phyloP scores from a whole-genome alignment of 2,329 filamentous ascomycete species.

The Fonsecaea erecta region DNA sequence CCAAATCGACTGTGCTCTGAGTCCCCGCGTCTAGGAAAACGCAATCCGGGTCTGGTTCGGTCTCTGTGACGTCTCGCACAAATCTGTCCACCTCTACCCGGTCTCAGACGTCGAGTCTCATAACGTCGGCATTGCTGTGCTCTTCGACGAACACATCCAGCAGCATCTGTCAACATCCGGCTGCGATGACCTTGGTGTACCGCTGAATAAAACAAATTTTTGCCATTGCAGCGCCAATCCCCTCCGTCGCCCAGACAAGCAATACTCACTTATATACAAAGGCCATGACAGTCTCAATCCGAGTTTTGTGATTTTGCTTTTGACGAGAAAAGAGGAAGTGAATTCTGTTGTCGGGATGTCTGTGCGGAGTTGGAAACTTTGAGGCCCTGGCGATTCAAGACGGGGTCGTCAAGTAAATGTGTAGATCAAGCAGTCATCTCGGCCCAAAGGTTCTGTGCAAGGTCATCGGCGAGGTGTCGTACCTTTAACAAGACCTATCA shows the following conservation, averaged over 20 bases:
- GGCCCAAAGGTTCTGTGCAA: background rate
- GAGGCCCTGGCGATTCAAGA: background rate
- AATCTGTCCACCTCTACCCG: slow-evolving; percentile 51
- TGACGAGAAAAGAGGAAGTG: background rate
- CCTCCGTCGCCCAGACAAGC: slow-evolving; percentile 60
- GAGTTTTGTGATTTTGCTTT: background rate
- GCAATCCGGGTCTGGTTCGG: slow-evolving; percentile 59
- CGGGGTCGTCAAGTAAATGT: background rate
- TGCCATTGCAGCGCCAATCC: slow-evolving; percentile 58
- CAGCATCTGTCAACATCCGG: slow-evolving; percentile 59
- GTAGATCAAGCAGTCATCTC: background rate
- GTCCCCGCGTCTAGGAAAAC: slow-evolving; percentile 64
- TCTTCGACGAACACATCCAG: slow-evolving; percentile 55
- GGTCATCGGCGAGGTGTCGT: background rate
- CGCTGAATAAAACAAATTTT: slow-evolving; percentile 53
- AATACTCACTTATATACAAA: slow-evolving; percentile 63
- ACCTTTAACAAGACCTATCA: background rate
- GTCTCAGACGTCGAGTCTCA: slow-evolving; percentile 56
- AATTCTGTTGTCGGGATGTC: background rate
- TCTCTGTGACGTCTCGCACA: slow-evolving; percentile 43
- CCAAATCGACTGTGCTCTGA: slow-evolving; percentile 55
- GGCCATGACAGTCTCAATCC: slow-evolving; percentile 45
- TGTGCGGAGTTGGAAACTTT: background rate
- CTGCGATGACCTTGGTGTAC: slow-evolving; percentile 59
- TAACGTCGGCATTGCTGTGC: slow-evolving; percentile 49